These are phyloP conservation scores for Gynochthodes officinalis DNA, from an alignment of 257 asterid genomes.

Conservation along the genomic window DNA sequence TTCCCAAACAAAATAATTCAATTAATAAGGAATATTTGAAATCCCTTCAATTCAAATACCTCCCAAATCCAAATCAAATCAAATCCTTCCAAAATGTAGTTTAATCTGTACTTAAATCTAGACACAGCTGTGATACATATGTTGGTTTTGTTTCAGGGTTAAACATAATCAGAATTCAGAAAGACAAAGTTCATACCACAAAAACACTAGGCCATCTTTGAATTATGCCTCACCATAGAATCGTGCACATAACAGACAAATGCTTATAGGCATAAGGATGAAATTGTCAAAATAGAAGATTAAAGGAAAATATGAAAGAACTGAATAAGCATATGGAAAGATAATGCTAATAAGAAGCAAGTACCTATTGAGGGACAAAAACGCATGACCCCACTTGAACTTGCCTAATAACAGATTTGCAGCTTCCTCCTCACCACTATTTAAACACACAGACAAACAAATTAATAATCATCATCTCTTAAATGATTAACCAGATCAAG, in stretches of 20 bases:
- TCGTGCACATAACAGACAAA: neutral
- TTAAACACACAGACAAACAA: constrained; percentile 9
- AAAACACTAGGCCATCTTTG: neutral
- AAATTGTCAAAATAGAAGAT: neutral
- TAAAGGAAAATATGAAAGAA: neutral
- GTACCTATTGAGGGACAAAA: constrained; percentile 84
- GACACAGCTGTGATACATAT: neutral
- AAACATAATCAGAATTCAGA: no score
- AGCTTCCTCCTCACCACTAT: constrained; percentile 83
- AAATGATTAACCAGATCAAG: neutral
- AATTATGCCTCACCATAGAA: neutral
- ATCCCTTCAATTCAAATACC: neutral
- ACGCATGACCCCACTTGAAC: constrained; percentile 99
- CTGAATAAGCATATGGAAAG: neutral
- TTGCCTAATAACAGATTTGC: constrained; percentile 73
- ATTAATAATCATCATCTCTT: constrained; percentile 8
- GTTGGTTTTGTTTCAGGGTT: neutral
- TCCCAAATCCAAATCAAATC: neutral
- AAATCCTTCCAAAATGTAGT: neutral
- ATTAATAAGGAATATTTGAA: neutral
- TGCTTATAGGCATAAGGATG: neutral
- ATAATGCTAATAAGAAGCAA: neutral
- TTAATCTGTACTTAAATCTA: neutral
- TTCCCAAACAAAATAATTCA: neutral
- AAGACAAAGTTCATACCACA: neutral